Percentiles rank a stretch among this genome's conserved stretches.
These are phyloP conservation scores for Myriosclerotinia duriaeana DNA, from an alignment of 2,329 filamentous ascomycete genomes.

Conservation along the genomic window DNA sequence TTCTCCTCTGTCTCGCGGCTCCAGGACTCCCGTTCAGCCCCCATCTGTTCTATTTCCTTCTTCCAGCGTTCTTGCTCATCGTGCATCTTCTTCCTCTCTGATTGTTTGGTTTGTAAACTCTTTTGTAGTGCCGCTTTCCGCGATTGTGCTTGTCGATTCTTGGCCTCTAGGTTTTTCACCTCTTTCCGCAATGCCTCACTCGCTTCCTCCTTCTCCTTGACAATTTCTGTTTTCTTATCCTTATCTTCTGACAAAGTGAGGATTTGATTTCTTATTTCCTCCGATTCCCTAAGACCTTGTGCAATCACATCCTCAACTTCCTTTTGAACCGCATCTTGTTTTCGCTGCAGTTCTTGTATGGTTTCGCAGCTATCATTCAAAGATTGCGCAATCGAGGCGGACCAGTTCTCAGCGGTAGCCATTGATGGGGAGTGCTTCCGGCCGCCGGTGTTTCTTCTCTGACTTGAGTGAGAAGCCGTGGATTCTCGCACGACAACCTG, in stretches of 20 bases:
- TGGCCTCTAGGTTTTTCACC: constrained; percentile 74
- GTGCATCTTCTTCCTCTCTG: constrained; percentile 66
- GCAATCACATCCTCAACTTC: constrained; percentile 79
- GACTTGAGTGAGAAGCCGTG: constrained; percentile 52
- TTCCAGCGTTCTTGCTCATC: constrained; percentile 71
- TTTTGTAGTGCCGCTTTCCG: constrained; percentile 77
- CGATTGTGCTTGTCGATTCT: constrained; percentile 78
- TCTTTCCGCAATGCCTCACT: constrained; percentile 82
- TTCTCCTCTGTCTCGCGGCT: constrained; percentile 54
- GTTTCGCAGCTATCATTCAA: constrained; percentile 62
- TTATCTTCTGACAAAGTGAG: constrained; percentile 73
- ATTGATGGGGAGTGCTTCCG: constrained; percentile 68
- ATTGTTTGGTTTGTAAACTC: constrained; percentile 64
- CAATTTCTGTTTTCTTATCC: constrained; percentile 71
- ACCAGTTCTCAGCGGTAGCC: constrained; percentile 38
- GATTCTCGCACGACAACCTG: constrained; percentile 65
- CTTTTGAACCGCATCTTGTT: constrained; percentile 73
- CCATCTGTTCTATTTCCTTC: constrained; percentile 60
- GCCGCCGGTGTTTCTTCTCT: constrained; percentile 66
- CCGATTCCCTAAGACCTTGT: constrained; percentile 69
- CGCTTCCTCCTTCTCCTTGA: constrained; percentile 88
- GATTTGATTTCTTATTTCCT: constrained; percentile 65
- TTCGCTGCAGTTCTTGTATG: constrained; percentile 75
- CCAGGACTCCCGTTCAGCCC: constrained; percentile 54
- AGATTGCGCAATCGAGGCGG: constrained; percentile 43